Base-by-base conservation (phyloP, 176 grass and related monocot species). In the Zoysia pacifica region DNA sequence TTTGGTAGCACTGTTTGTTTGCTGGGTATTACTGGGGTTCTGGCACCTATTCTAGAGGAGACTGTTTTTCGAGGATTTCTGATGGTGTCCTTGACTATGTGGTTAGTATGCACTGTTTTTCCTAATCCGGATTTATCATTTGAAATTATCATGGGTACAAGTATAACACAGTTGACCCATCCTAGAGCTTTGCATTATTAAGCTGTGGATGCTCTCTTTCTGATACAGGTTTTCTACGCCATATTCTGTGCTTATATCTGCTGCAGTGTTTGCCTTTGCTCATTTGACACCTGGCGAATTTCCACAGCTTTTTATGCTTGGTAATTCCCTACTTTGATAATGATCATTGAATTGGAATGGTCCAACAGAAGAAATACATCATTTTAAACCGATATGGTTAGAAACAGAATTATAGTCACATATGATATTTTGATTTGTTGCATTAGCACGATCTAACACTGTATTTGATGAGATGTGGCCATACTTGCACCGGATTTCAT, bases 1-100 rank as follows among this genome's bases (percentile, higher is more conserved):
- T 46, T 39, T 69, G 11, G 16, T 77, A 98, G 92, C 77, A 94
- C 95, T 80, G 86, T 88, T 50, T 98, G 76, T 91, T 84, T 98
- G 61, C 58, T 98, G 54, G 88, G 90, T 50, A 85, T 89, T 72
- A 98, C 95, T 40, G 95, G 95, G 62, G 72, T 98, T 91, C 78
- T 98, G 61, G 92, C 95, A 2, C 92, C 95, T 65, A 73, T 94
- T 91, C 84, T 98, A 36, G 95, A 98, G 87, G 95, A 98, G 61
- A 94, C 95, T 81, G 70, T 98, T 40, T 98, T 98, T 89, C 75
- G 95, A 81, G 92, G 95, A 77, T 98, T 98, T 86, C 81, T 98
- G 52, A 87, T 98, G 90, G 92, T 89, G 65, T 91, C 95, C 48
- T 81, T 98, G 76, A 93, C 87, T 79, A 98, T 87, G 83, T 94